A percentile compares a stretch with the other conserved stretches of the same genome.
These are phyloP conservation scores for Tothia fuscella DNA, from an alignment of 2,329 filamentous ascomycete genomes.

Conservation along the genomic window DNA sequence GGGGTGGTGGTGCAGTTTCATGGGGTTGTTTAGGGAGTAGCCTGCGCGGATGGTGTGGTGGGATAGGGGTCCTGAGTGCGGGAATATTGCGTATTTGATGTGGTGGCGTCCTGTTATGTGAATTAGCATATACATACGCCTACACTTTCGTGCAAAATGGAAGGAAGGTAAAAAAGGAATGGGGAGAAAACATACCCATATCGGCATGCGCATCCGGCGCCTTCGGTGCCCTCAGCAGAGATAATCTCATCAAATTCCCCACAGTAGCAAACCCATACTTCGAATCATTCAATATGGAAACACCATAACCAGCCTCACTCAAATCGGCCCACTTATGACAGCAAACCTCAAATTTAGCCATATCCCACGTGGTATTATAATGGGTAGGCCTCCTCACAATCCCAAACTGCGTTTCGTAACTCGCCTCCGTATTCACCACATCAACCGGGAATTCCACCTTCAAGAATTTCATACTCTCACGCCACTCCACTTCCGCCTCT, in stretches of 20 bases:
- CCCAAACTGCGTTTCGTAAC: conserved; percentile 91
- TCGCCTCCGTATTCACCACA: conserved; percentile 79
- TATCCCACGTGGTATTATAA: conserved; percentile 96
- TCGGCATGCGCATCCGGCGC: conserved; percentile 88
- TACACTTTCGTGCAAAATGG: too few species aligned
- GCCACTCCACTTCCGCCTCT: conserved; percentile 85
- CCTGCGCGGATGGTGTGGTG: conserved; percentile 67
- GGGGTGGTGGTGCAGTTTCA: conserved; percentile 41
- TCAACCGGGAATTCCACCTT: conserved; percentile 98
- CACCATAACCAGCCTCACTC: conserved; percentile 76
- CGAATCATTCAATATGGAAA: conserved; percentile 86
- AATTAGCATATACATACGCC: not conserved
- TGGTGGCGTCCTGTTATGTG: conserved; percentile 49
- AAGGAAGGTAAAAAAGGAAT: not conserved
- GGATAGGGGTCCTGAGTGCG: conserved; percentile 63
- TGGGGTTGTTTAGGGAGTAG: conserved; percentile 80
- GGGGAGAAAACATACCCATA: conserved; percentile 46
- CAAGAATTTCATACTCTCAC: conserved; percentile 92
- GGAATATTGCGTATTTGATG: conserved; percentile 84
- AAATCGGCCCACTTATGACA: conserved; percentile 91
- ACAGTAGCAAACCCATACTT: conserved; percentile 92
- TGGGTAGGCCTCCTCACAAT: conserved; percentile 83
- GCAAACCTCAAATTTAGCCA: conserved; percentile 96
- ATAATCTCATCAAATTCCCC: conserved; percentile 81
- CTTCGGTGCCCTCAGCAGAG: conserved; percentile 75